Conservation (phyloP, 768 basidiomycete genomes). For the Termitomyces eurrhizus region DNA sequence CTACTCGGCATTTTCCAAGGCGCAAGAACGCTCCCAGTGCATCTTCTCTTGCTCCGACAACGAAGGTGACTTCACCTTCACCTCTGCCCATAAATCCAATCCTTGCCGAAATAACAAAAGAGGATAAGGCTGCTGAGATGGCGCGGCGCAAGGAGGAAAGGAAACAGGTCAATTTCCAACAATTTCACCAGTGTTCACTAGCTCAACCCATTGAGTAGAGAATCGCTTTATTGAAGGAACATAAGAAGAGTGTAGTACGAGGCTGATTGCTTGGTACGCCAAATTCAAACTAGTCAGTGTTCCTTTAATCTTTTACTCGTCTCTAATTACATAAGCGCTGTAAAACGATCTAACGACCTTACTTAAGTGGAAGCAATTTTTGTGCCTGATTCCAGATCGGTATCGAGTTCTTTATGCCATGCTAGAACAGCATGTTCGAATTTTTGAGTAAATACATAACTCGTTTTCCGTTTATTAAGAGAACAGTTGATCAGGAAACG, state of each 20-base stretch:
- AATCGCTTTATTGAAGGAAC: constrained; percentile 77
- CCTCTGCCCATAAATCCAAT: constrained; percentile 20
- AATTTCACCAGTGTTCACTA: constrained; percentile 2
- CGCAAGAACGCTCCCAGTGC: constrained; percentile 17
- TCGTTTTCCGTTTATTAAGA: neutral
- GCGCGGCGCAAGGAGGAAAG: constrained; percentile 88
- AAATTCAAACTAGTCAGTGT: neutral
- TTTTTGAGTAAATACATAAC: neutral
- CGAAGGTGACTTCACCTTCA: constrained; percentile 18
- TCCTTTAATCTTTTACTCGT: neutral
- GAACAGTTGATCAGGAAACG: neutral
- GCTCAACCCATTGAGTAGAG: constrained; percentile 38
- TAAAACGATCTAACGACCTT: neutral
- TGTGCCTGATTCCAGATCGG: neutral
- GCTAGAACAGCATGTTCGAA: neutral
- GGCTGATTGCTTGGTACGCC: constrained; percentile 4
- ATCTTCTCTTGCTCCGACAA: constrained; percentile 16
- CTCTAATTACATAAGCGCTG: neutral
- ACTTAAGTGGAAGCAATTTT: neutral
- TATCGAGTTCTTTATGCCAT: neutral
- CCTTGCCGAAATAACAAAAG: constrained; percentile 64
- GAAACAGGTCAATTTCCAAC: constrained; percentile 54
- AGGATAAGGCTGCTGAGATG: constrained; percentile 94
- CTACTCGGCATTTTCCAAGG: constrained; percentile 2
- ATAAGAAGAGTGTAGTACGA: constrained; percentile 56